Evolutionary conservation across 352 stramenopile genomes (phyloP).

Genomic region (Phytophthora litchii): DNA sequence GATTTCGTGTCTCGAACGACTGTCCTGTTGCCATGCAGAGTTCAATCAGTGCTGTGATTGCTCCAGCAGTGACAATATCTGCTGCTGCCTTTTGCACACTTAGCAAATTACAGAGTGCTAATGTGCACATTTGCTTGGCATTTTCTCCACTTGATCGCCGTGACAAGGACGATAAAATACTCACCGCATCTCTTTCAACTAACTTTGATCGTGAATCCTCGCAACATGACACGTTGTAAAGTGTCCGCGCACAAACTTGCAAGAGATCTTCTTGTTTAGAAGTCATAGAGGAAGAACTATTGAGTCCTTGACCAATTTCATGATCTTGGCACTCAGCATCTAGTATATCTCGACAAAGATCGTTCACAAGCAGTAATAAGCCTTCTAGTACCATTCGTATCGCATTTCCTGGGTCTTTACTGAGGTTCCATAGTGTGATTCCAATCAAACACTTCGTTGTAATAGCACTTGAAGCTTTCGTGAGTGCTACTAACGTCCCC

Average conservation of each 20-base stretch:
- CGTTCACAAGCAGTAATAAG: conserved; percentile 61
- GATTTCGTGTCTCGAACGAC: conserved; percentile 51
- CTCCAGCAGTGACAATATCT: conserved; percentile 71
- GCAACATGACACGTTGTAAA: conserved; percentile 79
- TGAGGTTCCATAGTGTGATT: conserved; percentile 69
- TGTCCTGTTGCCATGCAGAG: conserved; percentile 58
- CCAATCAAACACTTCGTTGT: conserved; percentile 63
- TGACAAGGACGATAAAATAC: conserved; percentile 56
- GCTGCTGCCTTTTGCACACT: conserved; percentile 74
- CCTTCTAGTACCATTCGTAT: conserved; percentile 83
- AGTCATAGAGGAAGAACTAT: background rate
- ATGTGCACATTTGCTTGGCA: conserved; percentile 77
- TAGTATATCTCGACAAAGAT: conserved; percentile 47
- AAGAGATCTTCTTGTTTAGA: conserved; percentile 34
- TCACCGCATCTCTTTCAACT: conserved; percentile 71
- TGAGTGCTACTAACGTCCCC: conserved; percentile 56
- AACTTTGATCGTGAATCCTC: conserved; percentile 71
- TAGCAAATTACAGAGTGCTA: conserved; percentile 80
- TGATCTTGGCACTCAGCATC: background rate
- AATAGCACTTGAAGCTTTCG: conserved; percentile 29
- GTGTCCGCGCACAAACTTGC: conserved; percentile 55
- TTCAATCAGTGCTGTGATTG: conserved; percentile 66
- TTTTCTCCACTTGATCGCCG: conserved; percentile 38
- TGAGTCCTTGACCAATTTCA: background rate
- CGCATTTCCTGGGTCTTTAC: conserved; percentile 67